phyloP scores from a whole-genome alignment of 306 rosid species.

The Begonia loranthoides region DNA sequence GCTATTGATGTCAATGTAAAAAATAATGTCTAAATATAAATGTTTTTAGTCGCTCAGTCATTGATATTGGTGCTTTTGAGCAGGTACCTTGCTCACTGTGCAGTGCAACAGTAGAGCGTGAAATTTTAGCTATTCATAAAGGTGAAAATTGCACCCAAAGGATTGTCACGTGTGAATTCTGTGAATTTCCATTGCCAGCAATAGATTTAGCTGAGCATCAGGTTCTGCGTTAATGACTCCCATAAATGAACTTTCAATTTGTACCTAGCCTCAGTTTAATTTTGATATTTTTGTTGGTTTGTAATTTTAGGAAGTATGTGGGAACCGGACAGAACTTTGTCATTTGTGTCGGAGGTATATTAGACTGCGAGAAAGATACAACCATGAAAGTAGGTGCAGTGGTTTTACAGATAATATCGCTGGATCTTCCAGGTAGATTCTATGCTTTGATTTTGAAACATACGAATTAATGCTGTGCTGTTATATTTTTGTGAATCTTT shows the following conservation, averaged over 20 bases:
- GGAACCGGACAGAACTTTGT: slow-evolving; percentile 86
- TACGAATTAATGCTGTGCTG: background rate
- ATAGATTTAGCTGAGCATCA: slow-evolving; percentile 77
- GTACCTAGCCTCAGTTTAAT: background rate
- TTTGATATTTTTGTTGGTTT: slow-evolving; percentile 3
- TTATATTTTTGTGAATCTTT: too few relatives aligned
- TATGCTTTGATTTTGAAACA: background rate
- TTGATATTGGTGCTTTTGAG: slow-evolving; percentile 3
- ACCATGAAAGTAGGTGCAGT: slow-evolving; percentile 46
- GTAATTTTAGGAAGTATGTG: slow-evolving; percentile 59
- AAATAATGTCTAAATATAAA: too few relatives aligned
- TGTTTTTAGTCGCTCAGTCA: too few relatives aligned
- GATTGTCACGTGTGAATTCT: slow-evolving; percentile 72
- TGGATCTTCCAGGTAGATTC: slow-evolving; percentile 57
- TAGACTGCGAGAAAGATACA: slow-evolving; percentile 55
- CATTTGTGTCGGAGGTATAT: slow-evolving; percentile 51
- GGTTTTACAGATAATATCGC: slow-evolving; percentile 24
- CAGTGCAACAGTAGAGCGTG: slow-evolving; percentile 77
- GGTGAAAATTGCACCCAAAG: slow-evolving; percentile 72
- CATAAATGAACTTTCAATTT: slow-evolving; percentile 4
- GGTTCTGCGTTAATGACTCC: slow-evolving; percentile 21
- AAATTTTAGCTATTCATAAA: slow-evolving; percentile 54
- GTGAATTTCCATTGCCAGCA: slow-evolving; percentile 83
- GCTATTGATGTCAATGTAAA: too few relatives aligned
- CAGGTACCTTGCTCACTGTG: slow-evolving; percentile 81